Conservation (phyloP, 2,329 filamentous ascomycete genomes). For the Ceratocystis harringtonii region DNA sequence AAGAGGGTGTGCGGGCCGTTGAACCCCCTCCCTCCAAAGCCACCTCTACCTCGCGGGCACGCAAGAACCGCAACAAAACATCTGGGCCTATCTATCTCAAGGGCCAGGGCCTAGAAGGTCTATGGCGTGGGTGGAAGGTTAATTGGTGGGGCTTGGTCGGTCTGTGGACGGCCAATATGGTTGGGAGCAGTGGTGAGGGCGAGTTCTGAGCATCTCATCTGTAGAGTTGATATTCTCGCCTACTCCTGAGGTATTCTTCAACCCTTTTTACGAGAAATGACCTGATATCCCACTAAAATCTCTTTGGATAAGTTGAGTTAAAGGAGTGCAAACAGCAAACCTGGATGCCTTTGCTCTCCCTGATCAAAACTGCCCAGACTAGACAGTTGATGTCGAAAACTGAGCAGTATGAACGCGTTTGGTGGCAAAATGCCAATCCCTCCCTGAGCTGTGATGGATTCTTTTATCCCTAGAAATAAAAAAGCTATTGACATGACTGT, state of each 20-base stretch:
- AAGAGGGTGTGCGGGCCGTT: conserved; percentile 55
- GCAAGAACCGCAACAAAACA: conserved; percentile 18
- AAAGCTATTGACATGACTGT: background rate
- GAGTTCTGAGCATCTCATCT: conserved; percentile 32
- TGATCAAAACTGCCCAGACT: background rate
- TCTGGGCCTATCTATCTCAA: conserved; percentile 35
- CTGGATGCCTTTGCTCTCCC: background rate
- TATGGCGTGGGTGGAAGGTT: conserved; percentile 63
- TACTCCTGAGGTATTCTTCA: too few relatives aligned
- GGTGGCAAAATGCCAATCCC: background rate
- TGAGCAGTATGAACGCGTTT: too few relatives aligned
- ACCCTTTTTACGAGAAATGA: background rate
- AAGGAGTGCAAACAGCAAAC: background rate
- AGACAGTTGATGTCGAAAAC: background rate
- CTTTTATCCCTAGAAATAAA: background rate
- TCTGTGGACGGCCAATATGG: conserved; percentile 53
- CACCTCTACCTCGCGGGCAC: conserved; percentile 7
- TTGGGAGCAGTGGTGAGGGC: conserved; percentile 46
- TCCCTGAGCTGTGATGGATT: background rate
- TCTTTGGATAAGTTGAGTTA: background rate
- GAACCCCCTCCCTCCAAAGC: conserved; percentile 18
- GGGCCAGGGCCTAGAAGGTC: conserved; percentile 52
- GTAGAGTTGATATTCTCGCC: background rate
- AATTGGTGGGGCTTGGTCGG: conserved; percentile 65
- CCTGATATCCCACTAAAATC: background rate